Evolutionary conservation across 2,329 filamentous ascomycete species (phyloP), one percentile per base, ranked within the genome.

Genomic region (Colletotrichum ledebouriae): DNA sequence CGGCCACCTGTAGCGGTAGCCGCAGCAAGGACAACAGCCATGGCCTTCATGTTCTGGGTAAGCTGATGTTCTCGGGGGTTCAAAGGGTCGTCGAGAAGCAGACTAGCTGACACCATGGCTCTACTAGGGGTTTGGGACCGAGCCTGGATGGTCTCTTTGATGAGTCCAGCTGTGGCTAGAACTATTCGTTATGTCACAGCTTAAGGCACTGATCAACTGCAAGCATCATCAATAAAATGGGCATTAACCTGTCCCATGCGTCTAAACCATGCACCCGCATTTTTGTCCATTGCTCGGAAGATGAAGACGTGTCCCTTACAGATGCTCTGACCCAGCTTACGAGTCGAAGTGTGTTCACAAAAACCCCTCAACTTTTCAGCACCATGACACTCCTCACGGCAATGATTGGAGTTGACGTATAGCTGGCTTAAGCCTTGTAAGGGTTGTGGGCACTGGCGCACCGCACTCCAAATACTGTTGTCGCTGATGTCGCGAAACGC

Each of bases 61-160:
- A 44, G 9, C 33, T 11, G 25, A 25, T 17, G 6, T 7, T 10
- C 41, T 1, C 12, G 3, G 25, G 25, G 25, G 25, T 25, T 25
- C 25, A 4, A 25, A 25, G 25, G 4, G 25, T 25, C 4, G 1
- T 4, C 4, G 4, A 5, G 25, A 25, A 25, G 25, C 25, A 6
- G 10, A 10, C 6, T 9, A 29, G 9, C 55, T 34, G 3, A 55
- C 13, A n/a, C 3, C 3, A 10, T 10, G 6, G 12, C 12, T 13
- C 12, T 25, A 25, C 5, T 5, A 64, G 59, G 4, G 59, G 52
- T 1, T 44, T 62, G 10, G 20, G 77, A 72, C 76, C 69, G 4
- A 53, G 57, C 6, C 41, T 69, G 15, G 70, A 71, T 37, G 62
- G 70, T 12, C n/a, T 72, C 9, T 72, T 71, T 52, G 50, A 34